Evolutionary conservation across 2,329 filamentous ascomycete species (phyloP), one percentile per base, ranked within the genome.

Genomic region (Xylariales sp.): DNA sequence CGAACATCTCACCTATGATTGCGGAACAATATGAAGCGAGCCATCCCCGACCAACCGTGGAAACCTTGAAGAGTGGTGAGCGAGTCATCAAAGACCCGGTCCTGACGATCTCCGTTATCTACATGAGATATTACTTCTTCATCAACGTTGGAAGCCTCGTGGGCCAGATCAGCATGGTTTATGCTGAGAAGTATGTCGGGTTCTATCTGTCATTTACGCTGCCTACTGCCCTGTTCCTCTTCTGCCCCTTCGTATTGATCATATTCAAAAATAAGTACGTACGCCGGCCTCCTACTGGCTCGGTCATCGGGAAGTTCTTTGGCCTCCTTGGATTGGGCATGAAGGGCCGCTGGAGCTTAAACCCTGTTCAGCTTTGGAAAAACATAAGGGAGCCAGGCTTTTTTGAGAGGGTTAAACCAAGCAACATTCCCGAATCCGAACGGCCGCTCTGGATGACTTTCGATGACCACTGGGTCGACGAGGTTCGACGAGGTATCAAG

Each of bases 111-210:
- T 87, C 90, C 74, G 84, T 89, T 55, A 88, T 92, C 69, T 92
- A 91, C 82, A 91, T 89, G 88, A 86, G 86, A 78, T 93, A 92
- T 78, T 93, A 93, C 79, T 83, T 91, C 64, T 92, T 75, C 93
- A 92, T 93, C 76, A 93, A 93, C 78, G 72, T 93, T 16, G 91
- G 91, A n/a, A 87, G 89, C 1, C 82, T 94, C 86, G 54, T 69
- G 1, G 70, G 70, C 0, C 64, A 69, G 43, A 6, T 91, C 87
- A 63, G 34, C 12, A 63, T 63, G 59, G 72, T 89, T 86, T 6
- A 93, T 89, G 0, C 88, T 88, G 91, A 94, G 78, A 81, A 86
- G 65, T 85, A 90, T 73, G 79, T 89, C 65, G 89, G 88, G 3
- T 93, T 90, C 85, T 92, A 90, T 84, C 1, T 90, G 3, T 56